Evolutionary conservation across 2,329 filamentous ascomycete genomes (phyloP).

Genomic region (Alternaria brassicicola): DNA sequence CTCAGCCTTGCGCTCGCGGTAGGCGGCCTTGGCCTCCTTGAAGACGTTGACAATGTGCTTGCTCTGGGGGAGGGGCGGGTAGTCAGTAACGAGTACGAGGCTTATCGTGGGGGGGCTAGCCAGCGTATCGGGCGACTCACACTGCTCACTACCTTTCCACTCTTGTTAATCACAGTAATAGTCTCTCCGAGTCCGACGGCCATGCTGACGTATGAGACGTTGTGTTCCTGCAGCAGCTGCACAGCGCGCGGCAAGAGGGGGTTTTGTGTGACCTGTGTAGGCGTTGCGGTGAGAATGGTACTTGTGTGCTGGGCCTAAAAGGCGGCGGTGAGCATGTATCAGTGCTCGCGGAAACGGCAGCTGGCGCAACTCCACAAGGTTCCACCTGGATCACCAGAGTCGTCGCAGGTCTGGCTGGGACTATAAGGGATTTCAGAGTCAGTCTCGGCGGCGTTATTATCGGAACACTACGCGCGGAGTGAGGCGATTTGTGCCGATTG

Average conservation of each 20-base stretch:
- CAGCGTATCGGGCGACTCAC: conserved; percentile 58
- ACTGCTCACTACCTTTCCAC: conserved; percentile 87
- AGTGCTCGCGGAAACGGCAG: conserved; percentile 34
- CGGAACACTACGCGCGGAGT: conserved; percentile 26
- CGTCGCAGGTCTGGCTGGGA: conserved; percentile 8
- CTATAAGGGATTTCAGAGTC: conserved; percentile 13
- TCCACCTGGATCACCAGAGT: conserved; percentile 24
- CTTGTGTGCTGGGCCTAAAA: conserved; percentile 24
- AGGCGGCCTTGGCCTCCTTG: conserved; percentile 88
- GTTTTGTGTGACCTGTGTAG: conserved; percentile 27
- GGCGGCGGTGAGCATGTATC: conserved; percentile 43
- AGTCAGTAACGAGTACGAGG: conserved; percentile 19
- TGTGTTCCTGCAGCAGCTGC: conserved; percentile 29
- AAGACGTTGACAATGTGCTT: conserved; percentile 90
- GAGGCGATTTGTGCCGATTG: conserved; percentile 30
- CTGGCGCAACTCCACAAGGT: conserved; percentile 31
- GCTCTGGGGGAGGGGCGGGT: conserved; percentile 62
- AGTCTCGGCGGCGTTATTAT: conserved; percentile 3
- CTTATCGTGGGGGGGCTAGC: conserved; percentile 14
- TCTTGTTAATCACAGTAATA: conserved; percentile 88
- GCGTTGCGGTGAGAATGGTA: conserved; percentile 23
- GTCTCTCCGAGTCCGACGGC: conserved; percentile 68
- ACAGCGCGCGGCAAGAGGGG: conserved; percentile 27
- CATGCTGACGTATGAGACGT: conserved; percentile 32
- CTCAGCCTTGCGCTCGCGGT: conserved; percentile 84